Evolutionary conservation across 2,329 filamentous ascomycete genomes (phyloP).

Genomic region (Knufia fluminis): DNA sequence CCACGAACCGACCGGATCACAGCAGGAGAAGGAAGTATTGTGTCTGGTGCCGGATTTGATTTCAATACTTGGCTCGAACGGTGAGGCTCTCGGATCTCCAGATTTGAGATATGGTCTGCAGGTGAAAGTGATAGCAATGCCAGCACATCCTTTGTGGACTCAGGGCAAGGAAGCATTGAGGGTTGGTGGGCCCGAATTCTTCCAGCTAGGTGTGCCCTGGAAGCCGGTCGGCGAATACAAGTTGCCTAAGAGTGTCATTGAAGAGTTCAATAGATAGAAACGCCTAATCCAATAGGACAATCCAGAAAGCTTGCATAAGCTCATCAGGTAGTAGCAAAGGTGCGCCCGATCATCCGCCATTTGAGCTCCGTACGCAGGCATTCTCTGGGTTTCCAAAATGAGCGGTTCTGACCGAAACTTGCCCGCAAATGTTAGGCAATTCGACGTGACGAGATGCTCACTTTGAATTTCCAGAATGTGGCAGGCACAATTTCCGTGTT

Average conservation of each 20-base stretch:
- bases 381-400: too few relatives aligned
- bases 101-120: slow-evolving; percentile 41
- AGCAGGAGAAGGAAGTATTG: slow-evolving; percentile 15
- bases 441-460: too few relatives aligned
- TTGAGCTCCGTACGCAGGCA: too few relatives aligned
- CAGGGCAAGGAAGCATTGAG: slow-evolving; percentile 30
- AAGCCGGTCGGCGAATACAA: slow-evolving; percentile 22
- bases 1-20: slow-evolving; percentile 4
- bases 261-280: slow-evolving; percentile 21
- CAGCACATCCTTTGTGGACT: slow-evolving; percentile 44
- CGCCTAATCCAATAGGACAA: too few relatives aligned
- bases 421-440: too few relatives aligned
- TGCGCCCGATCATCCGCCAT: too few relatives aligned
- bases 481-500: too few relatives aligned
- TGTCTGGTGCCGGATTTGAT: slow-evolving; percentile 28
- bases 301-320: too few relatives aligned
- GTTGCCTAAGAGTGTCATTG: slow-evolving; percentile 24
- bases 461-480: too few relatives aligned
- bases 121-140: slow-evolving; percentile 43
- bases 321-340: too few relatives aligned
- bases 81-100: slow-evolving; percentile 17
- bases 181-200: slow-evolving; percentile 34
- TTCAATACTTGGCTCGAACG: slow-evolving; percentile 17
- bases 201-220: slow-evolving; percentile 25
- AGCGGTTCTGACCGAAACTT: too few relatives aligned